Evolutionary conservation across 495 filamentous ascomycete species (phyloP), one percentile per base, ranked within the genome.

Genomic region (Penicillium mononematosum): DNA sequence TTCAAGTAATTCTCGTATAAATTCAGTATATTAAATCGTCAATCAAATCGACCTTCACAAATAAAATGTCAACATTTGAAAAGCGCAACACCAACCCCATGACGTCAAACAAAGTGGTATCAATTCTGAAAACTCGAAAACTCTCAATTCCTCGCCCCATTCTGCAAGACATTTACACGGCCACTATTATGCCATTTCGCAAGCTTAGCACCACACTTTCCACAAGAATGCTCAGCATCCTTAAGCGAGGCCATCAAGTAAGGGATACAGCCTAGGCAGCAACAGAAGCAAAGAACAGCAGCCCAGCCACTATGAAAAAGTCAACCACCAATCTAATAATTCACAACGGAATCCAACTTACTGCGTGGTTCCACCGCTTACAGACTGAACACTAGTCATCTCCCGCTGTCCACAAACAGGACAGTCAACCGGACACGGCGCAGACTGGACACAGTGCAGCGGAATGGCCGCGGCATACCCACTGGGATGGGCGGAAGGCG

Each of bases 141-240:
- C 11, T 6, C 9, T 22, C 34, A 55, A n/a, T 41, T 47, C 42
- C 22, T 55, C 2, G 34, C 22, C 2, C 53, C 58, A 45, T 61
- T 59, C 56, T 68, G 64, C 53, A 79, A 69, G 9, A 83, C 73
- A 36, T 77, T 70, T 1, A 75, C 70, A 46, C 69, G 65, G 1
- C 80, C 80, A 57, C 77, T 81, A n/a, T 73, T 74, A 68, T 83
- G 78, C 76, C 77, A 82, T 1, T 66, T 76, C 5, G 79, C 80
- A 25, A 83, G 73, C 53, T 75, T 60, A 2, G 68, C 64, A 45
- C 74, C 71, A 55, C 81, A 83, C 19, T 75, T 66, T 5, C 78
- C 78, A 51, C 81, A 83, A 32, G 72, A 71, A 58, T 83, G 81
- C 54, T 80, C 64, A 2, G 78, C 73, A 58, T 83, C 79, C 63